phyloP scores from a whole-genome alignment of 2,329 filamentous ascomycete species.

The Diaporthe citrichinensis region DNA sequence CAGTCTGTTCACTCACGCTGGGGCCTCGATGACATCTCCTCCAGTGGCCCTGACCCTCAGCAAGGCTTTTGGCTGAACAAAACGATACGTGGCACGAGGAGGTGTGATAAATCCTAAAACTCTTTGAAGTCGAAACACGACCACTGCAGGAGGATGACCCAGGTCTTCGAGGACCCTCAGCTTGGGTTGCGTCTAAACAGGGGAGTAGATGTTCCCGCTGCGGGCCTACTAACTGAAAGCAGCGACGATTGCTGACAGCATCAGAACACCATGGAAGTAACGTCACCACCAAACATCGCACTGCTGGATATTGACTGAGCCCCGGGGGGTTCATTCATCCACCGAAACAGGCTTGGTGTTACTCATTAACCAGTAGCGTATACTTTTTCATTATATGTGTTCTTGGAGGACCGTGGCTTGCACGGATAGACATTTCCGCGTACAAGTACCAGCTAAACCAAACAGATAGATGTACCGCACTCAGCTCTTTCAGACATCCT shows the following conservation, averaged over 20 bases:
- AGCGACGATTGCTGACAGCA: neutral
- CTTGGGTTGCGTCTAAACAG: neutral
- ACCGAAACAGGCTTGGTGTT: too few species aligned
- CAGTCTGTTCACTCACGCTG: neutral
- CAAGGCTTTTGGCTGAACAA: neutral
- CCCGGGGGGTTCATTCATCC: neutral
- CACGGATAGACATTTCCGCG: neutral
- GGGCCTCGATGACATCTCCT: neutral
- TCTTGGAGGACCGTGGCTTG: neutral
- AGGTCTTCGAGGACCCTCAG: neutral
- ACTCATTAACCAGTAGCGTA: too few species aligned
- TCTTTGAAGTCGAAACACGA: neutral
- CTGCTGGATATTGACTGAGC: neutral
- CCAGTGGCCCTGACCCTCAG: neutral
- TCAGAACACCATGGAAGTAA: neutral
- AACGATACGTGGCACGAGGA: neutral
- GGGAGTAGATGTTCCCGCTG: neutral
- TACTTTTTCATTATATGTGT: neutral
- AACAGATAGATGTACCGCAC: neutral
- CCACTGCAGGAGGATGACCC: neutral
- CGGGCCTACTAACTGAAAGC: neutral
- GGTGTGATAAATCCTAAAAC: neutral
- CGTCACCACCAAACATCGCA: neutral
- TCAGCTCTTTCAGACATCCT: neutral
- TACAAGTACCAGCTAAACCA: neutral